Evolutionary conservation across 257 asterid species (phyloP), one percentile per base, ranked within the genome.

Genomic region (Misopates orontium): DNA sequence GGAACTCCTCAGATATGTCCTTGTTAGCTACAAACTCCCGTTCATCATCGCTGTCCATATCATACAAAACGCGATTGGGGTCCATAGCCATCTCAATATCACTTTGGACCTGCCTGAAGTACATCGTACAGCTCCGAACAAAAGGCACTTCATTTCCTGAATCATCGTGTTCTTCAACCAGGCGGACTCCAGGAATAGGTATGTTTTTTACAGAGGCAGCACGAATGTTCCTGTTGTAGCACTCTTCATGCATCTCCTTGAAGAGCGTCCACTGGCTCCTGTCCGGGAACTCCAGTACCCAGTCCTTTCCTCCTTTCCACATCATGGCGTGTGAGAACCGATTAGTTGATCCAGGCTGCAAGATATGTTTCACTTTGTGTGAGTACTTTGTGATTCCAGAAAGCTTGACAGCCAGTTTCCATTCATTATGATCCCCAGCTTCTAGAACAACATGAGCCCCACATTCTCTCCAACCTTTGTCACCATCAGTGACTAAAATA

Each of bases 241-340:
- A 90, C 81, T 90, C 97, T 79, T 90, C 99, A 41, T 90, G 81
- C 84, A 93, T 79, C 88, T 90, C 99, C 86, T 90, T 90, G 85
- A 93, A 93, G 68, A 87, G 80, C 63, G 69, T 73, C 97, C 99
- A 93, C 73, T 90, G 99, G 78, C 88, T 79, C 71, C 98, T 77
- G 69, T 93, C 96, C 66, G 91, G 88, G 67, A 93, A 93, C 83
- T 93, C 98, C 70, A 93, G 77, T 20, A 79, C 86, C 98, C 98
- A 93, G 72, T 93, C 97, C 77, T 90, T 93, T 66, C 97, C 98
- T 63, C 97, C 96, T 78, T 85, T 93, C 97, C 98, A 93, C 91
- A 93, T 85, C 97, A 93, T 85, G 76, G 98, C 98, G 87, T 93
- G 96, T 0, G 98, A 80, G 75, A 69, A 90, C 63, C 96, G 94